Evolutionary conservation across 2,329 filamentous ascomycete species (phyloP).

Genomic region (Sporothrix protearum): DNA sequence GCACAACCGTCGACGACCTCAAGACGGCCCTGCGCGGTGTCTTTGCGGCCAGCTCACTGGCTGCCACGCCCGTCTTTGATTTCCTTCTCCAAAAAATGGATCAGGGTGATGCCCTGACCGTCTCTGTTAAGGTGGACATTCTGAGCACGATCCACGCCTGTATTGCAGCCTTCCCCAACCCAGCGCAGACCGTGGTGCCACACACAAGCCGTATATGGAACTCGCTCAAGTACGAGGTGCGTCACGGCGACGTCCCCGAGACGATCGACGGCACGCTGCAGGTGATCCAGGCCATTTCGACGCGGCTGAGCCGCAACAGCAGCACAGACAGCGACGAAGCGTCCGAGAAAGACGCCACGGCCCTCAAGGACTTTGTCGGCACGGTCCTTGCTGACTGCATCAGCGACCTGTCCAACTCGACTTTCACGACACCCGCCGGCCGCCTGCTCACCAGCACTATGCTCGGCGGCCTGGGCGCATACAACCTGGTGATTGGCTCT

Average conservation of each 20-base stretch:
- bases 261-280: slow-evolving; percentile 55
- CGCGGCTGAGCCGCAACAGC: slow-evolving; percentile 35
- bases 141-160: slow-evolving; percentile 54
- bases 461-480: slow-evolving; percentile 47
- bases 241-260: slow-evolving; percentile 58
- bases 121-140: slow-evolving; percentile 58
- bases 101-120: slow-evolving; percentile 56
- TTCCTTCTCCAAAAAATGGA: slow-evolving; percentile 57
- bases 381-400: slow-evolving; percentile 51
- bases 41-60: slow-evolving; percentile 49
- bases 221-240: slow-evolving; percentile 61
- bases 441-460: slow-evolving; percentile 51
- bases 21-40: slow-evolving; percentile 53
- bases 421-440: slow-evolving; percentile 52
- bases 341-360: slow-evolving; percentile 33
- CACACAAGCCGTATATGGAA: slow-evolving; percentile 53
- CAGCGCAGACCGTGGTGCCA: slow-evolving; percentile 47
- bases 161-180: slow-evolving; percentile 47
- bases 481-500: slow-evolving; percentile 46
- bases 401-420: slow-evolving; percentile 51
- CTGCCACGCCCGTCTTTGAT: slow-evolving; percentile 48
- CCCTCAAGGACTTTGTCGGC: slow-evolving; percentile 25
- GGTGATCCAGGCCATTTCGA: slow-evolving; percentile 50
- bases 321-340: background rate
- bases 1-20: slow-evolving; percentile 55